phyloP scores from a whole-genome alignment of 2,329 filamentous ascomycete genomes.

The Didymella glomerata region DNA sequence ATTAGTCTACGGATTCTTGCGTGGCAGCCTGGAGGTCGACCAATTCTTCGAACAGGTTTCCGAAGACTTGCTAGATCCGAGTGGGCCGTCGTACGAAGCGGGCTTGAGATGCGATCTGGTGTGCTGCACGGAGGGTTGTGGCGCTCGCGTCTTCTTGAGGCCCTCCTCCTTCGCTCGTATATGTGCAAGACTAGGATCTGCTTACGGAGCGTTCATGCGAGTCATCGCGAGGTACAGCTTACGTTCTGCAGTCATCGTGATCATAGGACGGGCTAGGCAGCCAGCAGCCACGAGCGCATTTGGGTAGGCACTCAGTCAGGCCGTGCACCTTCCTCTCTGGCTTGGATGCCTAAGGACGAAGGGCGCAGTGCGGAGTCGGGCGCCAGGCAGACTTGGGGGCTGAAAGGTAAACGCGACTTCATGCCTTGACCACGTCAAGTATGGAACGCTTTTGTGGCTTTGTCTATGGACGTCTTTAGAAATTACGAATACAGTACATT shows the following conservation, averaged over 20 bases:
- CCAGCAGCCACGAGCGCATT: neutral
- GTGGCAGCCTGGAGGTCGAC: neutral
- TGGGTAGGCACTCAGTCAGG: neutral
- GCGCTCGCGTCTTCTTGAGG: neutral
- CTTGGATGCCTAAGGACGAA: slow-evolving; percentile 4
- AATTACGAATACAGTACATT: slow-evolving; percentile 21
- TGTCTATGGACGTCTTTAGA: neutral
- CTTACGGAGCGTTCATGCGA: neutral
- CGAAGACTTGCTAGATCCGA: neutral
- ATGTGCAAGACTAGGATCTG: neutral
- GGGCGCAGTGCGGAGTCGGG: slow-evolving; percentile 2
- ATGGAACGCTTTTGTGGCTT: neutral
- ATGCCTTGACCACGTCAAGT: neutral
- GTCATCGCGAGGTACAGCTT: neutral
- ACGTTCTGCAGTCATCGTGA: neutral
- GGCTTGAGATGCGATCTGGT: neutral
- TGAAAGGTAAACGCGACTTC: slow-evolving; percentile 17
- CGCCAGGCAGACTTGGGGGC: slow-evolving; percentile 18
- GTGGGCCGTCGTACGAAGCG: neutral
- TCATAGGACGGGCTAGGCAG: slow-evolving; percentile 8
- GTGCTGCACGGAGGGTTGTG: neutral
- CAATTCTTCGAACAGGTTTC: neutral
- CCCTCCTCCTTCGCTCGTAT: neutral
- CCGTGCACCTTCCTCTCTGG: neutral
- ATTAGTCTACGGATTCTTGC: neutral